phyloP scores from a whole-genome alignment of 208 protist species.

The Acanthamoeba sp. region DNA sequence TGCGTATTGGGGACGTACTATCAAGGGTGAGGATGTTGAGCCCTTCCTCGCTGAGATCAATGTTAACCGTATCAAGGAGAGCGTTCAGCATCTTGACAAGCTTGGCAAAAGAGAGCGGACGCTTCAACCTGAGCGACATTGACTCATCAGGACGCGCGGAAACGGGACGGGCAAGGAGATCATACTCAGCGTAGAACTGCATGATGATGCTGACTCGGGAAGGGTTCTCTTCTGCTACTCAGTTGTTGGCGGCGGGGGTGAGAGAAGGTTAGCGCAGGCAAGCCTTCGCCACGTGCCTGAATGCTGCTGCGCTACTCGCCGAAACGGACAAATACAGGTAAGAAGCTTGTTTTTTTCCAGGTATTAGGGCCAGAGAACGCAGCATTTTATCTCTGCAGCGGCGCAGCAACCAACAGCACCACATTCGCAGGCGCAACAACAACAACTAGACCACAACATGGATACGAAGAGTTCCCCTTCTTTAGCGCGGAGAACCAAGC shows the following conservation, averaged over 20 bases:
- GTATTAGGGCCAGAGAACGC: no score
- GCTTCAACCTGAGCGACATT: background rate
- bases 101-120: constrained; percentile 27
- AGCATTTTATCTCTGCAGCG: background rate
- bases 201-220: background rate
- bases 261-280: no score
- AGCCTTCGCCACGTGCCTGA: no score
- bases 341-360: no score
- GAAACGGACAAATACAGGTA: no score
- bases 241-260: no score
- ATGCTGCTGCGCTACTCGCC: no score
- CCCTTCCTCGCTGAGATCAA: background rate
- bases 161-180: no score
- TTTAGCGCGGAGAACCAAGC: constrained; percentile 9
- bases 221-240: no score
- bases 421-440: no score
- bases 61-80: constrained; percentile 31
- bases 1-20: background rate
- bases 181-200: constrained; percentile 32
- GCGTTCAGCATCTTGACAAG: constrained; percentile 30
- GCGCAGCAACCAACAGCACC: background rate
- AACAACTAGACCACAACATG: background rate
- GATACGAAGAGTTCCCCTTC: constrained; percentile 21
- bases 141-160: background rate
- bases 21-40: constrained; percentile 4